A percentile compares a stretch with the other conserved stretches of the same genome.
These are phyloP conservation scores for Sonneratia alba DNA, from an alignment of 345 rosid genomes.

Conservation along the genomic window DNA sequence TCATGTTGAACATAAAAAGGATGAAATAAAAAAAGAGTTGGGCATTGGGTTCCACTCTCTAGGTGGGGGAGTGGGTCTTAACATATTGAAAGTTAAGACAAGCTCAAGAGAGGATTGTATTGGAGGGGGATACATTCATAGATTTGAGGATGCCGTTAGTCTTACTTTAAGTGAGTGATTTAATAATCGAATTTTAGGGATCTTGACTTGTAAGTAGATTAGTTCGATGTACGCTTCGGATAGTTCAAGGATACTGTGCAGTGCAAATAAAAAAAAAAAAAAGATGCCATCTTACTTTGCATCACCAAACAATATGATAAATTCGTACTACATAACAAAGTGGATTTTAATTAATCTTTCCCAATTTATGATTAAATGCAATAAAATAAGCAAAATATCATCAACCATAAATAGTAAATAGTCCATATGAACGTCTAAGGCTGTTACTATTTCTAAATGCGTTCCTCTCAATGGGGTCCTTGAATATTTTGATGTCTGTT, in stretches of 20 bases:
- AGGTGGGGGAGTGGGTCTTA: neutral
- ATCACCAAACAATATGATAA: neutral
- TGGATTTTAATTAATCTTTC: neutral
- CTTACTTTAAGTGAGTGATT: too few species aligned
- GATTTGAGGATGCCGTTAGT: neutral
- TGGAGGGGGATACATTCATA: neutral
- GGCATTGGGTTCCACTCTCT: neutral
- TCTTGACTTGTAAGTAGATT: too few species aligned
- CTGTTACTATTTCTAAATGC: too few species aligned
- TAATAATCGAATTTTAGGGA: too few species aligned
- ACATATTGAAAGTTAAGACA: neutral
- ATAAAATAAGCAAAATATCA: neutral
- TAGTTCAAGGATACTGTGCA: too few species aligned
- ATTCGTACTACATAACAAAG: neutral
- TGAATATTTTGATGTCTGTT: too few species aligned
- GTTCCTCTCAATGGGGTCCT: too few species aligned
- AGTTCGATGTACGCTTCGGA: too few species aligned
- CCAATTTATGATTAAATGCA: neutral
- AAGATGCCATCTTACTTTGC: conserved; percentile 6
- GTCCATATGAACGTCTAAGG: too few species aligned
- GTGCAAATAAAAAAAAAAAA: too few species aligned
- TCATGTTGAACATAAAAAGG: too few species aligned
- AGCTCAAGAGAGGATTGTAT: neutral
- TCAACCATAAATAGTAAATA: too few species aligned
- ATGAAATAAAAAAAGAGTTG: neutral